A percentile compares a stretch with the other conserved stretches of the same genome.
Conservation (phyloP, 495 filamentous ascomycete species). For the Penicillium riverlandense region DNA sequence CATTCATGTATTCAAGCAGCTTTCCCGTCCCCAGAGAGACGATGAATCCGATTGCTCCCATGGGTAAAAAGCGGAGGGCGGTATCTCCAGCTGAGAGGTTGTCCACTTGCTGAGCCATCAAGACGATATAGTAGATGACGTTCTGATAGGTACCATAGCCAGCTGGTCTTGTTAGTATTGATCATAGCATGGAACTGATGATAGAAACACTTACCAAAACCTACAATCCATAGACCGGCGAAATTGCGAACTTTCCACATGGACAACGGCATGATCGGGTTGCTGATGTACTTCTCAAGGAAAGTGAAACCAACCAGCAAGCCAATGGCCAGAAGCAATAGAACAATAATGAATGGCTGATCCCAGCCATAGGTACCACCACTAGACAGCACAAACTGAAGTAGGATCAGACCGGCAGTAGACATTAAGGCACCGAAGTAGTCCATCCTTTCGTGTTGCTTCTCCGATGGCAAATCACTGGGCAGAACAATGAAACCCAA, state of each 20-base stretch:
- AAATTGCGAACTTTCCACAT: constrained; percentile 32
- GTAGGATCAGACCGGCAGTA: constrained; percentile 25
- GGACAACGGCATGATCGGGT: constrained; percentile 28
- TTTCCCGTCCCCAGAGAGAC: constrained; percentile 30
- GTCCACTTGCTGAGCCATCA: constrained; percentile 29
- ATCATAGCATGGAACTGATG: neutral
- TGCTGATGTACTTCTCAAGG: constrained; percentile 23
- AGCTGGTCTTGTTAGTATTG: constrained; percentile 16
- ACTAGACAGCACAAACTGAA: constrained; percentile 32
- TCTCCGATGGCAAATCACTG: constrained; percentile 10
- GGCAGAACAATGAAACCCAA: constrained; percentile 27
- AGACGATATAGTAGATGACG: constrained; percentile 32
- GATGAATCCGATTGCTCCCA: constrained; percentile 29
- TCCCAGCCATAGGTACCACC: constrained; percentile 39
- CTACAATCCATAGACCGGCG: constrained; percentile 29
- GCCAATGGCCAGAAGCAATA: constrained; percentile 32
- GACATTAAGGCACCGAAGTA: constrained; percentile 27
- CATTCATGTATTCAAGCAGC: constrained; percentile 27
- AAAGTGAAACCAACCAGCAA: constrained; percentile 33
- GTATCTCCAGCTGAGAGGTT: constrained; percentile 24
- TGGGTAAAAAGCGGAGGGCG: constrained; percentile 27
- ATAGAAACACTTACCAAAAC: constrained; percentile 22
- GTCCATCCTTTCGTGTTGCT: constrained; percentile 22
- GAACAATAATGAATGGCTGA: constrained; percentile 36
- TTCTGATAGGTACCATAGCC: constrained; percentile 34